Evolutionary conservation across 495 filamentous ascomycete genomes (phyloP).

Genomic region (Sporormia fimetaria): DNA sequence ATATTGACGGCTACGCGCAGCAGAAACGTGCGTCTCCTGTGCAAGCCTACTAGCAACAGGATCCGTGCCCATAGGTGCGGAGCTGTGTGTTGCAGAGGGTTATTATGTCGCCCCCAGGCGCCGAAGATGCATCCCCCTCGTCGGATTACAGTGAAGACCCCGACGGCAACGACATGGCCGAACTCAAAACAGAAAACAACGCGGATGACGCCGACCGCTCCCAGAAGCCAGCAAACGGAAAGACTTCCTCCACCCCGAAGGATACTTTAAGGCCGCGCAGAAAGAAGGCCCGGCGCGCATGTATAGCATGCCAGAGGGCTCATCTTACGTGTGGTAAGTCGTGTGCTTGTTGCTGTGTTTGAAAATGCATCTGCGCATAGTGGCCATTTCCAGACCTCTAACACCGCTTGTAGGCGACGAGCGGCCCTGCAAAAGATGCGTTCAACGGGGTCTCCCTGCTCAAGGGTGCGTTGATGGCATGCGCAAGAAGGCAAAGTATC

Average conservation of each 20-base stretch:
- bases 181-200: constrained; percentile 47
- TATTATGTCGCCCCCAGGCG: constrained; percentile 44
- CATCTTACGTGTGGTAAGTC: constrained; percentile 95
- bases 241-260: constrained; percentile 54
- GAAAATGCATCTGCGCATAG: too few relatives aligned
- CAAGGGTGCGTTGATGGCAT: constrained; percentile 91
- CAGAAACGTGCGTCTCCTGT: constrained; percentile 30
- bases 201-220: constrained; percentile 40
- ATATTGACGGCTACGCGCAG: constrained; percentile 27
- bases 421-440: constrained; percentile 83
- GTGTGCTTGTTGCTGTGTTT: constrained; percentile 14
- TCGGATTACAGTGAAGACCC: constrained; percentile 37
- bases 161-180: constrained; percentile 43
- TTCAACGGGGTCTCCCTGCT: constrained; percentile 83
- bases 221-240: constrained; percentile 38
- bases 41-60: constrained; percentile 12
- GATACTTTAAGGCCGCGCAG: constrained; percentile 77
- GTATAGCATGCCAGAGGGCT: constrained; percentile 91
- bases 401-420: constrained; percentile 51
- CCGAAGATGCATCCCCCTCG: constrained; percentile 40
- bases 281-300: constrained; percentile 93
- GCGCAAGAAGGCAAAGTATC: constrained; percentile 97
- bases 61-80: constrained; percentile 11
- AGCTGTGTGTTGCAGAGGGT: constrained; percentile 21
- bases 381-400: too few relatives aligned